Conservation (phyloP, 2,329 filamentous ascomycete genomes). For the Capronia epimyces region DNA sequence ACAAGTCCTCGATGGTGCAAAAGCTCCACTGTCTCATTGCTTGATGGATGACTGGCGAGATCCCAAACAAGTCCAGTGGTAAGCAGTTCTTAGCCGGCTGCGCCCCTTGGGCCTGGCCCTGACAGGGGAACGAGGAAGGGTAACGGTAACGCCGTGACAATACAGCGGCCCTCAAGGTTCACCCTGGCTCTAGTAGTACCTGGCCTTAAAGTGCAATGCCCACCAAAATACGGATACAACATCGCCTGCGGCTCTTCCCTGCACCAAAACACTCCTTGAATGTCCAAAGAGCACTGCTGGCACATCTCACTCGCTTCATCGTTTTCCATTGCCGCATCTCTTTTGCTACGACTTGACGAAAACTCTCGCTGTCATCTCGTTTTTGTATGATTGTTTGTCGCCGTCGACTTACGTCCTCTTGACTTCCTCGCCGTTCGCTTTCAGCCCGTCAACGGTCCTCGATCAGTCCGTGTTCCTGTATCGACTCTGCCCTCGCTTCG, state of each 20-base stretch:
- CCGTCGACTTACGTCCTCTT: constrained; percentile 1
- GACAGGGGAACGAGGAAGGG: neutral
- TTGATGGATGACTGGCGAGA: too few species aligned
- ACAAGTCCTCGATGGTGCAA: too few species aligned
- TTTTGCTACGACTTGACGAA: constrained; percentile 20
- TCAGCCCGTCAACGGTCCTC: neutral
- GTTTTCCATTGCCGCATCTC: neutral
- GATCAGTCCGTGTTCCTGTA: neutral
- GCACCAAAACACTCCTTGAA: constrained; percentile 1
- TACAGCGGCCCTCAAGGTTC: neutral
- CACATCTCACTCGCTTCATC: neutral
- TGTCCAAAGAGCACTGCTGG: neutral
- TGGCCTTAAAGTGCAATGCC: neutral
- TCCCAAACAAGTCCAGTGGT: too few species aligned
- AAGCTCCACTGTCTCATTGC: too few species aligned
- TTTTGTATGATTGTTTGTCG: constrained; percentile 7
- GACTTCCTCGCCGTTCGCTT: constrained; percentile 5
- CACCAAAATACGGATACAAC: neutral
- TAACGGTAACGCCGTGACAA: neutral
- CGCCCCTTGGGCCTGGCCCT: too few species aligned
- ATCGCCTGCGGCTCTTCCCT: neutral
- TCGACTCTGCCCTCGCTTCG: neutral
- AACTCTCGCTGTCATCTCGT: constrained; percentile 9
- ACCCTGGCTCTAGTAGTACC: too few species aligned
- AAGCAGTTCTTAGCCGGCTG: too few species aligned